These are phyloP conservation scores for Flaveria ramosissima DNA, from an alignment of 129 eudicot genomes.

Conservation along the genomic window DNA sequence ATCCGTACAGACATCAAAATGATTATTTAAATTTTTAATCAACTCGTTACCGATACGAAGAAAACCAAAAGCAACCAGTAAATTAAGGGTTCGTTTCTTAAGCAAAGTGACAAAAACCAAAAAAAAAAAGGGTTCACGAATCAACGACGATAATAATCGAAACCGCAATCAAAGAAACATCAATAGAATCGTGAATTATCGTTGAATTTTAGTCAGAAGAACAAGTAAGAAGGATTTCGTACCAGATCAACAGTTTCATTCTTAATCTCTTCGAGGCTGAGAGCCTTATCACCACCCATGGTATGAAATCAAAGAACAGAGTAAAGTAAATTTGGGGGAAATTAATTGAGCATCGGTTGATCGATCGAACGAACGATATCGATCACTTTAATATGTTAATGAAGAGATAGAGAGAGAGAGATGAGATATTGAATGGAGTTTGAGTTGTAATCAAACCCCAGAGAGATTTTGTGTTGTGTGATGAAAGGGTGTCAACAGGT, in stretches of 20 bases:
- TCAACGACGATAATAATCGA: neutral
- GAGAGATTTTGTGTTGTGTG: constrained; percentile 31
- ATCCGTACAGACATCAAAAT: constrained; percentile 34
- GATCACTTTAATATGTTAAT: neutral
- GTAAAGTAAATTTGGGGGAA: neutral
- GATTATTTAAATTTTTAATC: constrained; percentile 34
- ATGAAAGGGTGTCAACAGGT: constrained; percentile 30
- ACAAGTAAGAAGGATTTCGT: constrained; percentile 13
- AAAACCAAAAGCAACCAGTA: neutral
- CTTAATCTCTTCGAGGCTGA: constrained; percentile 79
- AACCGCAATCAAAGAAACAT: neutral
- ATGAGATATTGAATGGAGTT: constrained; percentile 31
- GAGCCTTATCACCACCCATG: constrained; percentile 62
- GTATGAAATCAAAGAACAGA: constrained; percentile 3
- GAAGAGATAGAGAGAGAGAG: constrained; percentile 16
- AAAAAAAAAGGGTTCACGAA: neutral
- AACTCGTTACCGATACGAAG: constrained; percentile 21
- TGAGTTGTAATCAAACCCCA: constrained; percentile 9
- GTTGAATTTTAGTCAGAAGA: too few relatives aligned
- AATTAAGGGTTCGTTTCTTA: constrained; percentile 12
- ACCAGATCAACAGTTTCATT: constrained; percentile 98
- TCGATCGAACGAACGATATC: too few relatives aligned
- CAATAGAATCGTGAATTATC: neutral
- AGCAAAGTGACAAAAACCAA: neutral
- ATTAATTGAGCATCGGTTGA: constrained; percentile 23